Percentiles rank a stretch among this genome's conserved stretches.
Conservation (phyloP, 768 basidiomycete species). For the Clavaria fumosa region DNA sequence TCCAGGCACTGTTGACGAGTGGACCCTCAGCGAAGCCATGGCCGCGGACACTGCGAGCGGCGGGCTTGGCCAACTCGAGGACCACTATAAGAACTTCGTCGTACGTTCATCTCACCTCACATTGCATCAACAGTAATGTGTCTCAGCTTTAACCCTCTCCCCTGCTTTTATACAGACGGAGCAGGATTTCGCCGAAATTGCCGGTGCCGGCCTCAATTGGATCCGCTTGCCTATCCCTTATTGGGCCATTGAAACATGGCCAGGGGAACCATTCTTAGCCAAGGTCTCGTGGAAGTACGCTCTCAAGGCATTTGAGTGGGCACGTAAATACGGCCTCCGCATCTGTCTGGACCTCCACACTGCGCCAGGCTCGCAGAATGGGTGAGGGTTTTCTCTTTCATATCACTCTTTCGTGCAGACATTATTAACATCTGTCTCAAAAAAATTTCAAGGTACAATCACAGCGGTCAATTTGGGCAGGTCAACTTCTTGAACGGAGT, state of each 20-base stretch:
- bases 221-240: slow-evolving; percentile 81
- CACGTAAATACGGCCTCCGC: slow-evolving; percentile 79
- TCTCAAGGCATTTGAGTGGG: slow-evolving; percentile 50
- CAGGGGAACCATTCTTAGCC: slow-evolving; percentile 69
- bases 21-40: slow-evolving; percentile 63
- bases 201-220: slow-evolving; percentile 86
- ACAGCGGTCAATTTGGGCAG: slow-evolving; percentile 68
- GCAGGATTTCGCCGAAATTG: slow-evolving; percentile 86
- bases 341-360: slow-evolving; percentile 71
- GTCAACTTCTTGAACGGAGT: slow-evolving; percentile 73
- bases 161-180: slow-evolving; percentile 49
- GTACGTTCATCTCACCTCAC: slow-evolving; percentile 33
- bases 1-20: slow-evolving; percentile 58
- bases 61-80: slow-evolving; percentile 54
- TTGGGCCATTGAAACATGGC: slow-evolving; percentile 81
- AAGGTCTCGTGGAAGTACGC: slow-evolving; percentile 62
- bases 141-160: background rate
- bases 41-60: slow-evolving; percentile 51
- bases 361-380: slow-evolving; percentile 69
- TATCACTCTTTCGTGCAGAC: background rate
- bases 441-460: slow-evolving; percentile 35
- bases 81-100: slow-evolving; percentile 91
- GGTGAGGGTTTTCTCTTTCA: slow-evolving; percentile 15
- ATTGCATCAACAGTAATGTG: background rate
- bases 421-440: too few relatives aligned